Conservation (phyloP, 1,139 yeast genomes). For the Geotrichum citri-aurantii region DNA sequence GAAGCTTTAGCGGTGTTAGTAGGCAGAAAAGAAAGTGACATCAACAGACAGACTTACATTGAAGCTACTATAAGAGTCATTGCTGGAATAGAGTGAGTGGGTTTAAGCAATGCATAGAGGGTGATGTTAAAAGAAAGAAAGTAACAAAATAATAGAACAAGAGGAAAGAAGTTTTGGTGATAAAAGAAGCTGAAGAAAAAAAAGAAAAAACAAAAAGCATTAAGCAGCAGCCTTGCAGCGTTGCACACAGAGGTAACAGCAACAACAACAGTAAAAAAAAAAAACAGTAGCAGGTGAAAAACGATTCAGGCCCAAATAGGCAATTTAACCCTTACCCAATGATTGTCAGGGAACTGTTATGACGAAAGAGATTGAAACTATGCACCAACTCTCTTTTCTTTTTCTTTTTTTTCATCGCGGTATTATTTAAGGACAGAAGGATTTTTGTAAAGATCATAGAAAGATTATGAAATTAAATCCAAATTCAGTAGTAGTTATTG, state of each 20-base stretch:
- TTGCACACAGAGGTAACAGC: neutral
- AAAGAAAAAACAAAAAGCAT: neutral
- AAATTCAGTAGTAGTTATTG: neutral
- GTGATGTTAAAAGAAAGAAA: neutral
- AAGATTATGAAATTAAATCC: neutral
- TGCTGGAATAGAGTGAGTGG: neutral
- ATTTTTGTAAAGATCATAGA: no score
- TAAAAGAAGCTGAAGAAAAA: neutral
- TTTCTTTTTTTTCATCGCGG: no score
- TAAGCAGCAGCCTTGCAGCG: no score
- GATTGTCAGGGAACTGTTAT: neutral
- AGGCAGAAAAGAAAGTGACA: neutral
- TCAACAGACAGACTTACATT: constrained; percentile 34
- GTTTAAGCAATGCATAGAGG: neutral
- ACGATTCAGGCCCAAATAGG: neutral
- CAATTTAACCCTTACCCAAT: neutral
- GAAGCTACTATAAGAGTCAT: constrained; percentile 29
- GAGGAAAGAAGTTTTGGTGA: neutral
- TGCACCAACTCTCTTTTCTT: neutral
- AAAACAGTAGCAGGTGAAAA: neutral
- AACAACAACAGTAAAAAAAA: neutral
- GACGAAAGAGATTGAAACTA: neutral
- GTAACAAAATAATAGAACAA: neutral
- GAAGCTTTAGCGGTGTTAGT: constrained; percentile 39
- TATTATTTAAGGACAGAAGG: no score